phyloP scores from a whole-genome alignment of 495 filamentous ascomycete species.

The Penicillium riverlandense region DNA sequence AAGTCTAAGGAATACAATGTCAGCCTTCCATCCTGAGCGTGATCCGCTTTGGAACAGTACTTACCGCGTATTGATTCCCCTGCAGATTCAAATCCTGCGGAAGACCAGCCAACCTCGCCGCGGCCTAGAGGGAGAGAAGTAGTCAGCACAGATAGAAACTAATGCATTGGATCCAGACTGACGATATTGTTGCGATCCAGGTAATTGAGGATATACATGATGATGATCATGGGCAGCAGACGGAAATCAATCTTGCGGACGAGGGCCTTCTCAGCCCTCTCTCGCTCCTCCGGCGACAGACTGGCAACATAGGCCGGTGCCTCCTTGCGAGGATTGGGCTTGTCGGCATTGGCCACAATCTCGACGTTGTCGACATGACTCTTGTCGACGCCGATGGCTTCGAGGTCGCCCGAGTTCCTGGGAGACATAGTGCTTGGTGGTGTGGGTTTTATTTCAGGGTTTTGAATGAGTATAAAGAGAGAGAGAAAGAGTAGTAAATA shows the following conservation, averaged over 20 bases:
- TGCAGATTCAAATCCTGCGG: conserved; percentile 41
- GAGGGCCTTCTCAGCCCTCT: conserved; percentile 40
- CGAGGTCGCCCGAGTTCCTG: conserved; percentile 12
- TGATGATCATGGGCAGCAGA: conserved; percentile 53
- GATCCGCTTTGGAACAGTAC: background rate
- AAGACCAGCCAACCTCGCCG: conserved; percentile 46
- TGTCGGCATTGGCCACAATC: conserved; percentile 24
- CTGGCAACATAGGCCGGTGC: conserved; percentile 45
- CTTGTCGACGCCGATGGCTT: conserved; percentile 38
- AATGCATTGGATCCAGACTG: background rate
- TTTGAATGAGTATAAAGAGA: background rate
- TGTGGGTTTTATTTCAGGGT: background rate
- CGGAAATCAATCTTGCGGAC: conserved; percentile 59
- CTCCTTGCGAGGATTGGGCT: conserved; percentile 26
- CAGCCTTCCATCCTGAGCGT: background rate
- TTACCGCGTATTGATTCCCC: conserved; percentile 36
- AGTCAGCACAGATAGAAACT: background rate
- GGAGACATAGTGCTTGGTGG: conserved; percentile 15
- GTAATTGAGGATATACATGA: conserved; percentile 81
- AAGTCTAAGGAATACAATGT: conserved; percentile 30
- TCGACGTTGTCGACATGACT: conserved; percentile 56
- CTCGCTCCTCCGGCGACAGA: conserved; percentile 42
- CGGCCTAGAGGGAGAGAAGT: conserved; percentile 16
- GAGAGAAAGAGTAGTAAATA: background rate
- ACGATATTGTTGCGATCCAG: conserved; percentile 62